Percentiles rank a stretch among this genome's conserved stretches.
Evolutionary conservation across 192 early-diverging fungal species (phyloP).

Genomic region (Helicostylum pulchrum): DNA sequence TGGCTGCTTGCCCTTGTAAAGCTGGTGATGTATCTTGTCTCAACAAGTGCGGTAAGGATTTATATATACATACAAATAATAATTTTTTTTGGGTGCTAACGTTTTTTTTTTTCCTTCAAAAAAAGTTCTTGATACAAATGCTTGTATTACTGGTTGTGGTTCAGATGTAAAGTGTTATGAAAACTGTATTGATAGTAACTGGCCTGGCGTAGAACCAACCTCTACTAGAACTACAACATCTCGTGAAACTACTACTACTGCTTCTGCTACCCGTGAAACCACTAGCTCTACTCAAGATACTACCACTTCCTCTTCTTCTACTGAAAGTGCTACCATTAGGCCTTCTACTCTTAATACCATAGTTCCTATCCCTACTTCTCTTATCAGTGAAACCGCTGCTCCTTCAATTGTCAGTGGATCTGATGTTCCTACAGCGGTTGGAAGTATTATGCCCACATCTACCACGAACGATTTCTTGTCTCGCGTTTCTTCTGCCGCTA

Average conservation of each 20-base stretch:
- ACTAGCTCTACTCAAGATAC: too few relatives aligned
- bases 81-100: not conserved
- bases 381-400: too few relatives aligned
- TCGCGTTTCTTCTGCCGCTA: too few relatives aligned
- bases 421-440: too few relatives aligned
- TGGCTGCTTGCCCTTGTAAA: not conserved
- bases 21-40: slow-evolving; percentile 2
- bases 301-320: too few relatives aligned
- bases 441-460: too few relatives aligned
- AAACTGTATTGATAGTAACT: not conserved
- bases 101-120: not conserved
- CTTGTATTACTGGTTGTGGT: not conserved
- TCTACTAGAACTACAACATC: not conserved
- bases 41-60: slow-evolving; percentile 7
- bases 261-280: not conserved
- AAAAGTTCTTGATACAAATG: not conserved
- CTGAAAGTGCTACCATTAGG: too few relatives aligned
- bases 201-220: not conserved
- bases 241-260: not conserved
- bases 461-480: too few relatives aligned
- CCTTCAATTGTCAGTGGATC: too few relatives aligned
- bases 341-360: too few relatives aligned
- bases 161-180: not conserved
- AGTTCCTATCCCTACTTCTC: too few relatives aligned
- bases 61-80: not conserved